Conservation (phyloP, 257 asterid genomes). For the Forsythia suspensa region DNA sequence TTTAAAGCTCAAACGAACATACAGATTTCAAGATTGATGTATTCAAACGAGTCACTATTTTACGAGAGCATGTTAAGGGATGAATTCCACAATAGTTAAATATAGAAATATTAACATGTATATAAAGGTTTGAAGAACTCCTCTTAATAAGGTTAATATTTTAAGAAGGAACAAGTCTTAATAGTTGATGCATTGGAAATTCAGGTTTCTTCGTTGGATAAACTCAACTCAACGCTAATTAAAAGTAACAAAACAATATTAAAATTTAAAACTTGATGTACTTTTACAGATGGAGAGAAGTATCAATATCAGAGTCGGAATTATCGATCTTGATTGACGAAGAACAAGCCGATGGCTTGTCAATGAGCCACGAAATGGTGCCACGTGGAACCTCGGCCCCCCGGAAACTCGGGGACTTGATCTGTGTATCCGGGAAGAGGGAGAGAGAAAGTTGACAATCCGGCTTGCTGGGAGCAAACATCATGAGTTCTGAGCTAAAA, state of each 20-base stretch:
- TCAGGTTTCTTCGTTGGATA: background rate
- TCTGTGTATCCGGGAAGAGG: constrained; percentile 36
- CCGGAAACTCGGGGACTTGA: constrained; percentile 12
- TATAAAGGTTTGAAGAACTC: too few relatives aligned
- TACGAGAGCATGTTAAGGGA: too few relatives aligned
- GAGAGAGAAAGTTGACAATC: constrained; percentile 47
- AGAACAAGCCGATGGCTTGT: constrained; percentile 21
- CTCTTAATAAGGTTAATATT: too few relatives aligned
- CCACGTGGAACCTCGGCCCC: background rate
- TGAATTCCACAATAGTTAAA: too few relatives aligned
- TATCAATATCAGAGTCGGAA: constrained; percentile 48
- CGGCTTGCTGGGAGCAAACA: constrained; percentile 25
- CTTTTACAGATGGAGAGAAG: constrained; percentile 59
- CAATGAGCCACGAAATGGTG: constrained; percentile 18
- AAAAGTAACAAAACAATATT: background rate
- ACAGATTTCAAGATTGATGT: too few relatives aligned
- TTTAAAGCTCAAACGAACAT: too few relatives aligned
- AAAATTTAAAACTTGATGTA: background rate
- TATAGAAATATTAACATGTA: too few relatives aligned
- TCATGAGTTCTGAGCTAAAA: constrained; percentile 2
- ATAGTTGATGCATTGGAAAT: background rate
- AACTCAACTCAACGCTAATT: background rate
- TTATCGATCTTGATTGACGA: constrained; percentile 12
- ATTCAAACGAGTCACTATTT: too few relatives aligned
- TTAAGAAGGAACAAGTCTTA: too few relatives aligned